Percentiles rank a stretch among this genome's conserved stretches.
These are phyloP conservation scores for Malus orientalis DNA, from an alignment of 306 rosid genomes.

Conservation along the genomic window DNA sequence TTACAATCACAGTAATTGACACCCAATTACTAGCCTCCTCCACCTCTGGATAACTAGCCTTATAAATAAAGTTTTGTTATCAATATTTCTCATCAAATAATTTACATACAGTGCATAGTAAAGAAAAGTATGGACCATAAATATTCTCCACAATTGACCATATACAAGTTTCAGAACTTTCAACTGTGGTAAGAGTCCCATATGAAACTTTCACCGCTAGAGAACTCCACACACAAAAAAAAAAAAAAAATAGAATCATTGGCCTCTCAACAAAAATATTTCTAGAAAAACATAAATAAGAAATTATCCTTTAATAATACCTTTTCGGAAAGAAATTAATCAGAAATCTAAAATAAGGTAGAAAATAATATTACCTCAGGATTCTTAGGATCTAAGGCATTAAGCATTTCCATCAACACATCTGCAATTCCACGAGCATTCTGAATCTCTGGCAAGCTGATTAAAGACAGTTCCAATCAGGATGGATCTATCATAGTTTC, in stretches of 20 bases:
- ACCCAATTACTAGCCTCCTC: neutral
- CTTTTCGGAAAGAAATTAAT: neutral
- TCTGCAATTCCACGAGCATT: constrained; percentile 77
- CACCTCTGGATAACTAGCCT: neutral
- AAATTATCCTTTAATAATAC: neutral
- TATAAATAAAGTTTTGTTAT: neutral
- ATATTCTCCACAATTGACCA: neutral
- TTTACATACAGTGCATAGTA: neutral
- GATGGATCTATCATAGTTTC: neutral
- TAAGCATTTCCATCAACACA: constrained; percentile 85
- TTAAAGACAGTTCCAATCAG: constrained; percentile 15
- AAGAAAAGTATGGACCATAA: neutral
- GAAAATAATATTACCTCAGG: constrained; percentile 44
- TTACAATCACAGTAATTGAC: neutral
- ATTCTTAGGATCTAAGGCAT: constrained; percentile 71
- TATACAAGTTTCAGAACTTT: neutral
- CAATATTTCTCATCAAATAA: neutral
- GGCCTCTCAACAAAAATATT: too few relatives aligned
- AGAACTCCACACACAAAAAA: neutral
- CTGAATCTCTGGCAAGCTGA: constrained; percentile 70
- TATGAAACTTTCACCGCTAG: neutral
- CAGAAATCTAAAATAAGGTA: neutral
- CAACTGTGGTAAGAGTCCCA: neutral
- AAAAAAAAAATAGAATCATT: too few relatives aligned
- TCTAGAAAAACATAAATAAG: neutral